Conservation (phyloP, 1,284 basidiomycete genomes). For the Trichosporon inkin region DNA sequence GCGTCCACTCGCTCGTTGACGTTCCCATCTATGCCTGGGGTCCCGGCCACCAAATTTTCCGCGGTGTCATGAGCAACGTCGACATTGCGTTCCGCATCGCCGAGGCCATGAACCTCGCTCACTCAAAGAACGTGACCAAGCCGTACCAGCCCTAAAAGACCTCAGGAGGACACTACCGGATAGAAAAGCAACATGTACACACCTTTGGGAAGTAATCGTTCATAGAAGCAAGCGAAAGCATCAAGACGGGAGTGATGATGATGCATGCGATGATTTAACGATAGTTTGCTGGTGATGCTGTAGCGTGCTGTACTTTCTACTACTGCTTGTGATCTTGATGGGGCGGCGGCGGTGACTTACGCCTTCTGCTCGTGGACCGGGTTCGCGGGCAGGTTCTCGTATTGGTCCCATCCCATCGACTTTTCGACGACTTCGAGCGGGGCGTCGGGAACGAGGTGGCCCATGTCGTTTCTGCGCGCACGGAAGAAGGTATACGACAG, state of each 20-base stretch:
- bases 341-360: too few species aligned
- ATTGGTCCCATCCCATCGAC: slow-evolving; percentile 62
- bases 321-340: too few species aligned
- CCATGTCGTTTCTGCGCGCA: slow-evolving; percentile 73
- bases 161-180: too few species aligned
- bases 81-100: slow-evolving; percentile 49
- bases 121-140: slow-evolving; percentile 32
- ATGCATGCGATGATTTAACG: slow-evolving; percentile 6
- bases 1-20: slow-evolving; percentile 49
- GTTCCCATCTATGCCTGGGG: slow-evolving; percentile 51
- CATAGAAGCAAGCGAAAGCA: neutral
- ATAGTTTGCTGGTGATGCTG: neutral
- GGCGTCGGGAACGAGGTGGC: slow-evolving; percentile 81
- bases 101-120: slow-evolving; percentile 45
- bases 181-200: too few species aligned
- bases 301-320: neutral
- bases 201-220: too few species aligned
- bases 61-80: slow-evolving; percentile 43
- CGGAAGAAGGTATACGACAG: slow-evolving; percentile 95
- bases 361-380: neutral
- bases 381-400: slow-evolving; percentile 33
- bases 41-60: slow-evolving; percentile 47
- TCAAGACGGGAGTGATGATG: slow-evolving; percentile 6
- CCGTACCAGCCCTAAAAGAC: slow-evolving; percentile 36
- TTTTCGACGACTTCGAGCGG: slow-evolving; percentile 68